phyloP scores from a whole-genome alignment of 1,284 basidiomycete genomes.

The Neolentinus lepideus region DNA sequence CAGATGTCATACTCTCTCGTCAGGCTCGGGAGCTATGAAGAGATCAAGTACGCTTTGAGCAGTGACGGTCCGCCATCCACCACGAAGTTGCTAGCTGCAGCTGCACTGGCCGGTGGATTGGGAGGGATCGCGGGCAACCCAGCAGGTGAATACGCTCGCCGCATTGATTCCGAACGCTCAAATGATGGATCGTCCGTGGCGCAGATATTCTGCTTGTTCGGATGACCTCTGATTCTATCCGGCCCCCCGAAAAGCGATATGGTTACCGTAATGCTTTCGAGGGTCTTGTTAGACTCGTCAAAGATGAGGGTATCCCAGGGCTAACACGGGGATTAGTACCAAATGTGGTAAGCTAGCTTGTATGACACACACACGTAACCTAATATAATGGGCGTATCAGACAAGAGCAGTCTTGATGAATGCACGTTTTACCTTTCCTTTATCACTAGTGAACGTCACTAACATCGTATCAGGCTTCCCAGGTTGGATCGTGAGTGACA shows the following conservation, averaged over 20 bases:
- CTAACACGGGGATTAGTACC: constrained; percentile 75
- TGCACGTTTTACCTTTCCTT: constrained; percentile 37
- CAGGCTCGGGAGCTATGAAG: constrained; percentile 81
- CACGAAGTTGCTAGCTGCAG: constrained; percentile 51
- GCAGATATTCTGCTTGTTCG: constrained; percentile 73
- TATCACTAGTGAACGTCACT: constrained; percentile 6
- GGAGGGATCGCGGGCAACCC: constrained; percentile 80
- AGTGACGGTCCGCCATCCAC: constrained; percentile 41
- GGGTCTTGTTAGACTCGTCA: constrained; percentile 59
- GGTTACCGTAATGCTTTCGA: constrained; percentile 73
- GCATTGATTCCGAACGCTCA: not conserved
- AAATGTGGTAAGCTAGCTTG: constrained; percentile 58
- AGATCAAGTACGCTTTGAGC: constrained; percentile 54
- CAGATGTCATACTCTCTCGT: constrained; percentile 93
- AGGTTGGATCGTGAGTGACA: constrained; percentile 78
- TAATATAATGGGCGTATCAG: constrained; percentile 25
- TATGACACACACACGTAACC: not conserved
- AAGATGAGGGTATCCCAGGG: constrained; percentile 65
- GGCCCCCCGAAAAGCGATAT: constrained; percentile 66
- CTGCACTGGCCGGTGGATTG: constrained; percentile 61
- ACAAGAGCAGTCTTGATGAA: constrained; percentile 83
- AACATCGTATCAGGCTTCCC: constrained; percentile 47
- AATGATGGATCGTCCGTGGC: constrained; percentile 5
- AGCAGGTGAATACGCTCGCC: constrained; percentile 41
- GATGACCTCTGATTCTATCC: constrained; percentile 83